Conservation (phyloP, 495 filamentous ascomycete species). For the Cladorrhinum samala region DNA sequence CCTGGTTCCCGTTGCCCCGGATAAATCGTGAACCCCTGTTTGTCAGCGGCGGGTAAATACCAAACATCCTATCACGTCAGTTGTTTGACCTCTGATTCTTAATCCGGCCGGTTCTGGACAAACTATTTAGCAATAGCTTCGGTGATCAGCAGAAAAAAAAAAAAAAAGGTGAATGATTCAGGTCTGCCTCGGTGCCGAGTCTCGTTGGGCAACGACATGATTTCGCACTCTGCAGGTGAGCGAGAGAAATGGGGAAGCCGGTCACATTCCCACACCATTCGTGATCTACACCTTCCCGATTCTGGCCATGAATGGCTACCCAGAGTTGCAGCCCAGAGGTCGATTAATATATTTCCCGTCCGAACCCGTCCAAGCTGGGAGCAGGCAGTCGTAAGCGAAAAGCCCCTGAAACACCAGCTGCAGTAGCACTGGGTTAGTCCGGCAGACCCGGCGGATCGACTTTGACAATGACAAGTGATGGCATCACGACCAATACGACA, state of each 20-base stretch:
- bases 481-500: neutral
- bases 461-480: neutral
- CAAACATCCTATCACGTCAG: neutral
- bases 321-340: neutral
- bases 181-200: neutral
- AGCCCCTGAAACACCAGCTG: neutral
- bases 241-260: neutral
- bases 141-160: no score
- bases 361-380: neutral
- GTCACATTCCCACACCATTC: slow-evolving; percentile 1
- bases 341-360: slow-evolving; percentile 5
- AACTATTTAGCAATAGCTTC: slow-evolving; percentile 7
- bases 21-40: neutral
- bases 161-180: no score
- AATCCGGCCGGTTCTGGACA: neutral
- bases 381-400: slow-evolving; percentile 1
- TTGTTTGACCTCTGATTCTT: neutral
- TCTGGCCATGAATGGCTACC: neutral
- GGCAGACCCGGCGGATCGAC: neutral
- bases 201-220: neutral
- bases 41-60: neutral
- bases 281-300: slow-evolving; percentile 2
- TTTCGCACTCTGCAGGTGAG: neutral
- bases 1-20: neutral
- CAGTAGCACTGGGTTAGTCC: neutral